Base-by-base conservation (phyloP, 768 basidiomycete genomes). In the Suillus fuscotomentosus region DNA sequence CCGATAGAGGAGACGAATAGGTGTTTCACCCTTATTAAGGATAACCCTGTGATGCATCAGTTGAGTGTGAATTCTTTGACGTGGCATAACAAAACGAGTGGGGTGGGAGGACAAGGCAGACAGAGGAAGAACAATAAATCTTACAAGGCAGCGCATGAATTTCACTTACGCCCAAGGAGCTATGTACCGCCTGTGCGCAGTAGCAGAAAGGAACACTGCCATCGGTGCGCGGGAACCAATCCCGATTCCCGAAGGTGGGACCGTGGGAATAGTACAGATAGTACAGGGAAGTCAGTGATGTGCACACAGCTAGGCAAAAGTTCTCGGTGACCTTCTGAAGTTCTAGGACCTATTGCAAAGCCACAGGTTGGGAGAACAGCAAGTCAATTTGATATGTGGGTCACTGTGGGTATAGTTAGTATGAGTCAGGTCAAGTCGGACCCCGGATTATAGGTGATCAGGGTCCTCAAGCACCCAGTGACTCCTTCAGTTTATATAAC, bases 401-500 rank as follows among this genome's bases (percentile, higher is more conserved):
- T 38, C 36, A 38, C 36, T 38, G 36, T 38, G 31, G 31, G 31
- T 31, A 31, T 31, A 31, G 31, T 31, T 31, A 31, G 31, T 31
- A 31, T 31, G 36, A 38, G 36, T 38, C 36, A 38, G 10, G 36
- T 38, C 36, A 38, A 38, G 36, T 38, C 36, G 36, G 75, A 76
- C 75, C 75, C 74, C 69, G 63, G 53, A 14, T 27, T 42, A 3
- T 31, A 5, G 70, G 76, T 74, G 70, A 60, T 65, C 64, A 69
- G 72, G 70, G 75, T 61, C 68, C 60, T 47, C 34, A 50, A 65
- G 62, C 65, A 63, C 55, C 62, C 67, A 67, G 76, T 76, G 75
- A 76, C 75, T 76, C 75, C 75, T 71, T 36, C 74, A 62, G 66
- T 72, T 76, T 73, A 75, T 59, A 63, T 47, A 75, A 64, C 72